Conservation (phyloP, 495 filamentous ascomycete genomes). For the Penicillium bialowiezense region DNA sequence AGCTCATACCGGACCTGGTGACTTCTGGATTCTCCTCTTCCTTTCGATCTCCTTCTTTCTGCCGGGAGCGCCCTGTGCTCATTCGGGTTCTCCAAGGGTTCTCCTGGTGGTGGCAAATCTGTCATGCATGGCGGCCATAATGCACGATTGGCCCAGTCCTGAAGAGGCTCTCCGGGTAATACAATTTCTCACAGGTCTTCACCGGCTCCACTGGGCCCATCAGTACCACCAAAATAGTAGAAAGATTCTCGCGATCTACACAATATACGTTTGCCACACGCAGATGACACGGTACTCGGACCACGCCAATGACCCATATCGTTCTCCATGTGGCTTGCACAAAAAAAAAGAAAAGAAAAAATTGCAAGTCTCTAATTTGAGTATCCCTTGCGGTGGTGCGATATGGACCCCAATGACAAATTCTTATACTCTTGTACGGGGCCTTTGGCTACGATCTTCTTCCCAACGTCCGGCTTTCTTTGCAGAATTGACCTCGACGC, state of each 20-base stretch:
- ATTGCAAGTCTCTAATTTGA: not conserved
- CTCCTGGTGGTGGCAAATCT: conserved; percentile 19
- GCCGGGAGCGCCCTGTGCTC: not conserved
- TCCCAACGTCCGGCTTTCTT: too few relatives aligned
- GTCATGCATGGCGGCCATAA: conserved; percentile 3
- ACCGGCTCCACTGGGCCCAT: not conserved
- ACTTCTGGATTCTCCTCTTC: conserved; percentile 5
- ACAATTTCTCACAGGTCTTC: not conserved
- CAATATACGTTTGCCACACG: not conserved
- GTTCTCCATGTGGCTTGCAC: not conserved
- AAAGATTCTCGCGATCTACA: not conserved
- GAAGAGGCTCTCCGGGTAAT: not conserved
- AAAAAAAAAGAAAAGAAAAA: too few relatives aligned
- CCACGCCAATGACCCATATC: not conserved
- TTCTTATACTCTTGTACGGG: not conserved
- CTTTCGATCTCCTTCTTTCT: not conserved
- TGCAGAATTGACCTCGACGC: too few relatives aligned
- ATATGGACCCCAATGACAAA: not conserved
- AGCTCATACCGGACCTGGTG: not conserved
- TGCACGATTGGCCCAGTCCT: conserved; percentile 8
- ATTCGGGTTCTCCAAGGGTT: conserved; percentile 8
- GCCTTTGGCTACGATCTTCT: too few relatives aligned
- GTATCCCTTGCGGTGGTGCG: not conserved
- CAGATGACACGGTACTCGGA: not conserved
- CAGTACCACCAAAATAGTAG: not conserved